phyloP scores from a whole-genome alignment of 1,284 basidiomycete species.

The Gomphus bonarii region DNA sequence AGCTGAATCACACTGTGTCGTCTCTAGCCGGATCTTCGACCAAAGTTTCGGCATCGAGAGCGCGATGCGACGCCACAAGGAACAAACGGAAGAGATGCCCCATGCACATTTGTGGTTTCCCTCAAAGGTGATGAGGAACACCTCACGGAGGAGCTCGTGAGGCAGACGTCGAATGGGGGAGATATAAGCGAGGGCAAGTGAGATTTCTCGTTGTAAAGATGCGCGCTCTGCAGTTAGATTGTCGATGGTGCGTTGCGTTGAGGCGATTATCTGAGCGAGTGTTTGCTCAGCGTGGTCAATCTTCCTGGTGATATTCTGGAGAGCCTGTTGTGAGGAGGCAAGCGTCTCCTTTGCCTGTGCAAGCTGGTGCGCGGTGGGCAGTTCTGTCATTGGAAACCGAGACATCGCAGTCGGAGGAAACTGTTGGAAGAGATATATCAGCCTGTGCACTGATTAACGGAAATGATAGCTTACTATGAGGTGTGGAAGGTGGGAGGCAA shows the following conservation, averaged over 20 bases:
- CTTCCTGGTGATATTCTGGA: constrained; percentile 19
- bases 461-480: background rate
- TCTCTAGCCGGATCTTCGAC: constrained; percentile 70
- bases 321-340: constrained; percentile 10
- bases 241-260: constrained; percentile 39
- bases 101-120: constrained; percentile 58
- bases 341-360: constrained; percentile 12
- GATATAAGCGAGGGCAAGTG: constrained; percentile 46
- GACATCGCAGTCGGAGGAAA: background rate
- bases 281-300: constrained; percentile 36
- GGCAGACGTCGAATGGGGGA: constrained; percentile 60
- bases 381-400: background rate
- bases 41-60: constrained; percentile 56
- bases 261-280: constrained; percentile 46
- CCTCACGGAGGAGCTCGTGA: constrained; percentile 50
- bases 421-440: background rate
- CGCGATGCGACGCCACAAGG: constrained; percentile 49
- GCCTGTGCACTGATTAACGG: background rate
- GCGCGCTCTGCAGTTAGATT: constrained; percentile 40
- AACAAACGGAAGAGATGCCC: constrained; percentile 55
- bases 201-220: constrained; percentile 35
- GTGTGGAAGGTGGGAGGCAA: background rate
- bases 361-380: constrained; percentile 11
- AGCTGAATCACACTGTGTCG: constrained; percentile 56
- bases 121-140: constrained; percentile 58